Evolutionary conservation across 257 asterid genomes (phyloP), one percentile per base, ranked within the genome.

Genomic region (Forsythia suspensa): DNA sequence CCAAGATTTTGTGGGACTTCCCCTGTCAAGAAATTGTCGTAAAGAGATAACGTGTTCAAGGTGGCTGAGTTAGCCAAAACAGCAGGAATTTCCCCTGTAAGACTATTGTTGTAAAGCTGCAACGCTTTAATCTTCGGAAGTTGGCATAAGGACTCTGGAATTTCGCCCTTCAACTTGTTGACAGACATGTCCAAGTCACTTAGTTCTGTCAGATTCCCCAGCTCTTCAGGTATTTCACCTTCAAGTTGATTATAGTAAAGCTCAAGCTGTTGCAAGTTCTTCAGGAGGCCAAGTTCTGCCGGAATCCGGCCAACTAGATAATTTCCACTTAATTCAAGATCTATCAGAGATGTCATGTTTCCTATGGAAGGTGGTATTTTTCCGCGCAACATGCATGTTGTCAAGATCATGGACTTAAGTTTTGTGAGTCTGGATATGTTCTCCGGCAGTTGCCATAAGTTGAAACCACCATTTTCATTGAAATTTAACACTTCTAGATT

Each of bases 291-390:
- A 5, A 95, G 66, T 71, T 93, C 97, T 0, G 36, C 81, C 0
- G 98, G 99, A 20, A 95, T 48, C 36, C 61, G 77, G 3, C 99
- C 99, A 0, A 20, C 69, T 36, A 95, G 77, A 42, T 69, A 78
- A 70, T 95, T 95, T 0, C 96, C 98, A 36, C 94, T 83, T 57
- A 95, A 70, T 82, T 95, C 98, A 55, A 95, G 96, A 85, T 92
- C 97, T 24, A 87, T 34, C 9, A 95, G 87, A 4, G 98, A 87
- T 3, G 93, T 88, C 94, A 95, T 89, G 77, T 91, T 90, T 13
- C 96, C 96, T 0, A 93, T 34, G 0, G 83, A 68, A 0, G 80
- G 71, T 3, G 90, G 97, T 75, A 95, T 90, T 42, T 39, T 48
- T 1, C 99, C 99, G 6, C 52, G 69, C 72, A 95, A 9, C 81